These are phyloP conservation scores for Xylariaceae sp. DNA, from an alignment of 2,329 filamentous ascomycete genomes.

Conservation along the genomic window DNA sequence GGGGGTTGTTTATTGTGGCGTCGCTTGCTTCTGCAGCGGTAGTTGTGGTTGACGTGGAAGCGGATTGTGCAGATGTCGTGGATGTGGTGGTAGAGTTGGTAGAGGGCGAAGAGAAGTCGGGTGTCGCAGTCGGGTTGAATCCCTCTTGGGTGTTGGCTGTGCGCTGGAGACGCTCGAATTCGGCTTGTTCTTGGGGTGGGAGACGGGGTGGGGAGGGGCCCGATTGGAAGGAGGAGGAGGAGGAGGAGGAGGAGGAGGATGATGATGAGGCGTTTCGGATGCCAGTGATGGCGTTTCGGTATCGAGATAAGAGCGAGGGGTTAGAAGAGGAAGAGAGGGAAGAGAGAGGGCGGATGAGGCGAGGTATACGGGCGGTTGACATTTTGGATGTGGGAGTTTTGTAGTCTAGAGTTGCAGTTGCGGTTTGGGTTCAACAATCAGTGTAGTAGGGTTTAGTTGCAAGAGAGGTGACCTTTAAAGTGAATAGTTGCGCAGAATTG, in stretches of 20 bases:
- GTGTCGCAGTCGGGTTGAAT: constrained; percentile 28
- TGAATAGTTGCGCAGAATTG: too few relatives aligned
- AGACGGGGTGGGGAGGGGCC: constrained; percentile 78
- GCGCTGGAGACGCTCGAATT: constrained; percentile 70
- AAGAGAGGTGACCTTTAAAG: too few relatives aligned
- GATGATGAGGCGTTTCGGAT: constrained; percentile 31
- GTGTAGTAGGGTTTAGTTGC: too few relatives aligned
- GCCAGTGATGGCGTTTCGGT: neutral
- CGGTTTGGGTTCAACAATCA: too few relatives aligned
- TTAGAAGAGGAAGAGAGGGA: constrained; percentile 26
- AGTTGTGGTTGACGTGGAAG: neutral
- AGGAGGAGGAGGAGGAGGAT: neutral
- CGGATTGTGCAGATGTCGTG: neutral
- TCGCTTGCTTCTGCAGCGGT: neutral
- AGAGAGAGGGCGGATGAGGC: constrained; percentile 6
- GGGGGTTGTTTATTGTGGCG: constrained; percentile 34
- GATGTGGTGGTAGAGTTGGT: constrained; percentile 6
- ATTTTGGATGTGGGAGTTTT: too few relatives aligned
- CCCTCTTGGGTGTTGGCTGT: constrained; percentile 40
- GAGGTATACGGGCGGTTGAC: constrained; percentile 13
- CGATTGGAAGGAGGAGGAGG: constrained; percentile 37
- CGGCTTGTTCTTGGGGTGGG: constrained; percentile 57
- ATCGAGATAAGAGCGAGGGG: constrained; percentile 24
- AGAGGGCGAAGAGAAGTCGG: constrained; percentile 16
- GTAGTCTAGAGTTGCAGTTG: too few relatives aligned